Conservation (phyloP, 768 basidiomycete species). For the Panaeolus cyanescens region DNA sequence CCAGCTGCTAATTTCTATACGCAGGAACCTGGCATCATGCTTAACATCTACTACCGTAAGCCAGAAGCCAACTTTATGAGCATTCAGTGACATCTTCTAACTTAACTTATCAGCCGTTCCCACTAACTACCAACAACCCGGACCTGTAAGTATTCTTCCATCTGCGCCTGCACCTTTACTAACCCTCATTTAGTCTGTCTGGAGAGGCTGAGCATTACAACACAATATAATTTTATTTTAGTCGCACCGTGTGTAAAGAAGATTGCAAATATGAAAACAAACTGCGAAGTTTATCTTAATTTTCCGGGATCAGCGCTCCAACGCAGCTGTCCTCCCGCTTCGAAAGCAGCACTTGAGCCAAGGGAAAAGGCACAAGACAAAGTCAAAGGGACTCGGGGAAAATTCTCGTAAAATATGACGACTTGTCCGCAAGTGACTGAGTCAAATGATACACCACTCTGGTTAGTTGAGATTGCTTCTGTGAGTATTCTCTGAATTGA, state of each 20-base stretch:
- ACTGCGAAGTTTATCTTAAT: neutral
- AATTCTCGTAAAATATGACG: neutral
- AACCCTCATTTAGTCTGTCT: too few relatives aligned
- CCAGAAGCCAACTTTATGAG: neutral
- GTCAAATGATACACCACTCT: neutral
- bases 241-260: neutral
- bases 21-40: constrained; percentile 24
- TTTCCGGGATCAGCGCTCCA: neutral
- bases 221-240: neutral
- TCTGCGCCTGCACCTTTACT: too few relatives aligned
- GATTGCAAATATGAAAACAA: neutral
- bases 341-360: too few relatives aligned
- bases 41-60: constrained; percentile 26
- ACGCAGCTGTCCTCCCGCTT: too few relatives aligned
- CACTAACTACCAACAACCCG: too few relatives aligned
- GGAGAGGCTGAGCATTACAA: neutral
- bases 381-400: neutral
- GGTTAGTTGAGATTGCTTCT: neutral
- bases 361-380: neutral
- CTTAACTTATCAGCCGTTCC: neutral
- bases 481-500: neutral
- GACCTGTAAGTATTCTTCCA: too few relatives aligned
- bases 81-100: neutral
- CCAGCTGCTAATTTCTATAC: too few relatives aligned
- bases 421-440: neutral